Percentiles rank a stretch among this genome's conserved stretches.
Conservation (phyloP, 495 filamentous ascomycete genomes). For the Corynascus novoguineensis region DNA sequence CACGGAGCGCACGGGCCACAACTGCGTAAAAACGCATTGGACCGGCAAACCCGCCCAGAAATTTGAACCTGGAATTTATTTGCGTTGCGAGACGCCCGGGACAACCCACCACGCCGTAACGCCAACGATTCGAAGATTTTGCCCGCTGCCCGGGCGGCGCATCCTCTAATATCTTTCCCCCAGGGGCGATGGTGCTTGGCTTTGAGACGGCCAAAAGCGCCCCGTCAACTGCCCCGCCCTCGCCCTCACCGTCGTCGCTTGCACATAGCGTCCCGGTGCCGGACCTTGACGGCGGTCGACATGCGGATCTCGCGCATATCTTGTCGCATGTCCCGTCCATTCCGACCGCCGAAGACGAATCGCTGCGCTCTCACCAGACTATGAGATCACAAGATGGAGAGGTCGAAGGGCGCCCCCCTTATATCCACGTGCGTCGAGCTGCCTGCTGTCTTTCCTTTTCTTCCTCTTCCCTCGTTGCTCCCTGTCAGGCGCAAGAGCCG, state of each 20-base stretch:
- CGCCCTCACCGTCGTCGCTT: slow-evolving; percentile 11
- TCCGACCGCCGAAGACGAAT: slow-evolving; percentile 15
- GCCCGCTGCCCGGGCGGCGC: slow-evolving; percentile 26
- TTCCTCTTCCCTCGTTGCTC: neutral
- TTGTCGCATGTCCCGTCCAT: slow-evolving; percentile 26
- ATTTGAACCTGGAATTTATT: slow-evolving; percentile 19
- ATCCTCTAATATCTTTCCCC: slow-evolving; percentile 10
- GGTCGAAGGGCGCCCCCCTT: slow-evolving; percentile 40
- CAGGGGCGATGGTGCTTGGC: slow-evolving; percentile 31
- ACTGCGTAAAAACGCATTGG: slow-evolving; percentile 15
- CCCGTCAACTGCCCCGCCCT: slow-evolving; percentile 8
- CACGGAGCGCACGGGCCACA: slow-evolving; percentile 14
- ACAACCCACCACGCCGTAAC: slow-evolving; percentile 1
- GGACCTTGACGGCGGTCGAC: slow-evolving; percentile 37
- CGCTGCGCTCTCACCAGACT: slow-evolving; percentile 28
- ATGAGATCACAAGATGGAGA: slow-evolving; percentile 43
- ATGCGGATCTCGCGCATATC: slow-evolving; percentile 28
- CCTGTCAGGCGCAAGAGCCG: no score
- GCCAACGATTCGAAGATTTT: slow-evolving; percentile 1
- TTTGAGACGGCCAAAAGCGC: slow-evolving; percentile 21
- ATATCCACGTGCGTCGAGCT: slow-evolving; percentile 38
- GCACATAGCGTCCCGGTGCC: neutral
- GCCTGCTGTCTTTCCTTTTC: neutral
- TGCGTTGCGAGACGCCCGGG: slow-evolving; percentile 11
- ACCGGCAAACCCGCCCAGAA: slow-evolving; percentile 17